phyloP scores from a whole-genome alignment of 2,329 filamentous ascomycete genomes.

The Diaporthe caulivora region DNA sequence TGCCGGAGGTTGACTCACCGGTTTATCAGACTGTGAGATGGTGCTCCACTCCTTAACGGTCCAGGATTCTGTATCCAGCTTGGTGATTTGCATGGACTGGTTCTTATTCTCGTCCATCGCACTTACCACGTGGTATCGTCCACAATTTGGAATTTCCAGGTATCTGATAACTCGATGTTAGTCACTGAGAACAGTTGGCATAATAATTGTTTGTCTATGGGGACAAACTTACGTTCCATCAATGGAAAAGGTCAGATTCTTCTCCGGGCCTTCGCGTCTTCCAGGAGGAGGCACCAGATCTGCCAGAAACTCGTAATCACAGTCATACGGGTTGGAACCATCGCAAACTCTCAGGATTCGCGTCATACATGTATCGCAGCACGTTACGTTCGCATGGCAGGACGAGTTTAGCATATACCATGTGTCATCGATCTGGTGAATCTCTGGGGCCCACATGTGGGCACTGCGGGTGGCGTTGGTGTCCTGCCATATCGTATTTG shows the following conservation, averaged over 20 bases:
- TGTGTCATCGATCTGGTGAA: conserved; percentile 41
- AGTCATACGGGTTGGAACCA: not conserved
- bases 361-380: conserved; percentile 39
- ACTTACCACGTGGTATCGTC: conserved; percentile 39
- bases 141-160: conserved; percentile 21
- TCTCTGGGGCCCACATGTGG: conserved; percentile 40
- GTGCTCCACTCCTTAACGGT: conserved; percentile 39
- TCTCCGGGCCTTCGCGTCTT: conserved; percentile 1
- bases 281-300: conserved; percentile 25
- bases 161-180: not conserved
- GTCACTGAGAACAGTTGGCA: fast-evolving
- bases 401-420: conserved; percentile 43
- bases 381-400: conserved; percentile 31
- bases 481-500: conserved; percentile 9
- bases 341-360: not conserved
- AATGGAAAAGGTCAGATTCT: conserved; percentile 1
- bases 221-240: conserved; percentile 9
- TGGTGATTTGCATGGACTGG: conserved; percentile 38
- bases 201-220: not conserved
- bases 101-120: conserved; percentile 30
- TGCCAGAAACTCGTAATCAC: conserved; percentile 1
- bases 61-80: conserved; percentile 37
- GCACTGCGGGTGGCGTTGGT: conserved; percentile 17
- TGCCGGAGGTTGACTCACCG: not conserved
- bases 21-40: conserved; percentile 39